These are phyloP conservation scores for Russula brevipes DNA, from an alignment of 768 basidiomycete species.

Conservation along the genomic window DNA sequence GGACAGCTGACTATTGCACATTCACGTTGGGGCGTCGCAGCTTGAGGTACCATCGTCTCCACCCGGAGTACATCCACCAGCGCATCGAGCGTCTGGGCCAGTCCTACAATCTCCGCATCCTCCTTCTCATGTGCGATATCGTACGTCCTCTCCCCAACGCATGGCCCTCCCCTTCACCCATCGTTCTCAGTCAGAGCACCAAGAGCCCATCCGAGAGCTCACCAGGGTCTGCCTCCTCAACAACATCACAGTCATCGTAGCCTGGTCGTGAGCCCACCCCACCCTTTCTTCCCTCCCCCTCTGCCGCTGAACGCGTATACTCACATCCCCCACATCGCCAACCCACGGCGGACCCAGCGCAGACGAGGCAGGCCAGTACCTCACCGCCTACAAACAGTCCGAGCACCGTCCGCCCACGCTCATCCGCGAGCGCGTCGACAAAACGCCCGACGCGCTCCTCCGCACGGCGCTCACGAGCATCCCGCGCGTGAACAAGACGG, in stretches of 20 bases:
- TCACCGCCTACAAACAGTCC: slow-evolving; percentile 86
- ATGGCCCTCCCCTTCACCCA: neutral
- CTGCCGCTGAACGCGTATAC: neutral
- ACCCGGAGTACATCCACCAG: slow-evolving; percentile 93
- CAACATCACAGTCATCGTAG: slow-evolving; percentile 85
- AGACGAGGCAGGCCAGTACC: slow-evolving; percentile 90
- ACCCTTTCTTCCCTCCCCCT: neutral
- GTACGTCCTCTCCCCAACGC: slow-evolving; percentile 43
- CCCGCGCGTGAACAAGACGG: slow-evolving; percentile 94
- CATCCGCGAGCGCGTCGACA: slow-evolving; percentile 92
- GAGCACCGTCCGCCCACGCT: slow-evolving; percentile 90
- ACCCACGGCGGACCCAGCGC: slow-evolving; percentile 40
- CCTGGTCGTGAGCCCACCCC: slow-evolving; percentile 69
- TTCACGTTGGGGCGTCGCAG: slow-evolving; percentile 37
- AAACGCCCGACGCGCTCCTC: slow-evolving; percentile 77
- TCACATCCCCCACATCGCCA: neutral
- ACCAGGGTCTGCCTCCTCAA: slow-evolving; percentile 93
- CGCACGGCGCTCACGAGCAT: slow-evolving; percentile 82
- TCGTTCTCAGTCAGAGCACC: slow-evolving; percentile 77
- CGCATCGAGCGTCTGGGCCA: slow-evolving; percentile 84
- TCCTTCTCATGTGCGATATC: slow-evolving; percentile 88
- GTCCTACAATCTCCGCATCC: slow-evolving; percentile 75
- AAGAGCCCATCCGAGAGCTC: slow-evolving; percentile 85
- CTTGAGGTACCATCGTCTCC: slow-evolving; percentile 89
- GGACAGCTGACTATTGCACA: neutral